Conservation (phyloP, 2,329 filamentous ascomycete genomes). For the Aspergillus versicolor region DNA sequence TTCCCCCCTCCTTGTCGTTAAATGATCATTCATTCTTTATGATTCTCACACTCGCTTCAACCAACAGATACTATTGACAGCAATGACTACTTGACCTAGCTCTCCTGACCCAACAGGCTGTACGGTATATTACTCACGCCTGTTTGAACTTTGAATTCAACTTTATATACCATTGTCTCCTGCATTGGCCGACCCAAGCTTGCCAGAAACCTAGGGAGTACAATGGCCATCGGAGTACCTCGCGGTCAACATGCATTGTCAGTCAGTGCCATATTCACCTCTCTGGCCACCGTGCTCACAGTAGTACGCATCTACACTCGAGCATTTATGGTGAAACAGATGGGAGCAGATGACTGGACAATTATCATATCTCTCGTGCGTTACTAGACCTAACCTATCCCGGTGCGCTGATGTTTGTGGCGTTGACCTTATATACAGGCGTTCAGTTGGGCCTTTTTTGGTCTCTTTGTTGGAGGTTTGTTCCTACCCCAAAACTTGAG, state of each 20-base stretch:
- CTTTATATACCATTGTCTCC: not conserved
- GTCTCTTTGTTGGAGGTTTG: constrained; percentile 30
- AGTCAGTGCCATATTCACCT: constrained; percentile 30
- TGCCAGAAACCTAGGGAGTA: not conserved
- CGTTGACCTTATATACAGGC: constrained; percentile 12
- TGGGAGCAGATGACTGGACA: constrained; percentile 38
- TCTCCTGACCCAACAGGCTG: not conserved
- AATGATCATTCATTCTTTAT: not conserved
- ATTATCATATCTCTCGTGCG: constrained; percentile 37
- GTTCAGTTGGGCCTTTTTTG: constrained; percentile 33
- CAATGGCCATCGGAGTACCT: constrained; percentile 27
- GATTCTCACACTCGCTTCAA: not conserved
- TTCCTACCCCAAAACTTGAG: constrained; percentile 8
- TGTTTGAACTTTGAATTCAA: not conserved
- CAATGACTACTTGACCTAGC: not conserved
- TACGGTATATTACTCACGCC: not conserved
- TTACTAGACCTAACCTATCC: not conserved
- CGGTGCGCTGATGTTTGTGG: not conserved
- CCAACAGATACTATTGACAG: not conserved
- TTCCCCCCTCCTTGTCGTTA: not conserved
- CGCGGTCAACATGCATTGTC: constrained; percentile 29
- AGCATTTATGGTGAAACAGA: constrained; percentile 32
- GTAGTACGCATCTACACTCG: constrained; percentile 42
- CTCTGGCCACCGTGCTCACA: constrained; percentile 35
- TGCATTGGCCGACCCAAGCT: not conserved